These are phyloP conservation scores for Primulina eburnea DNA, from an alignment of 257 asterid genomes.

Conservation along the genomic window DNA sequence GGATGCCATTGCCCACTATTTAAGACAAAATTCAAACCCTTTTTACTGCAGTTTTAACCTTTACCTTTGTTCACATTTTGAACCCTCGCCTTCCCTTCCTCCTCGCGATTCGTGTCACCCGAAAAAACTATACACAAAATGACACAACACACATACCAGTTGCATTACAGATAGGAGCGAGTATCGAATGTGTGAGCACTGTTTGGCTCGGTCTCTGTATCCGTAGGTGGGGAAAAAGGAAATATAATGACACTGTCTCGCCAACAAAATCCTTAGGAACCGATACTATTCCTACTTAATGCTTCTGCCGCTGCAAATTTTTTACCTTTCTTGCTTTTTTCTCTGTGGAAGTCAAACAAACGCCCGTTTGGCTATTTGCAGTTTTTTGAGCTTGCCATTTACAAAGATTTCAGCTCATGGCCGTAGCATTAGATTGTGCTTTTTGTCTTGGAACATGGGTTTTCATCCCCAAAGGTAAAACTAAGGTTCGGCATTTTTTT, in stretches of 20 bases:
- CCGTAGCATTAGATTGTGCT: conserved; percentile 27
- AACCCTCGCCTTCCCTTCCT: conserved; percentile 22
- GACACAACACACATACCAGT: conserved; percentile 23
- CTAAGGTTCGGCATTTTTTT: not conserved
- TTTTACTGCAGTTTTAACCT: conserved; percentile 27
- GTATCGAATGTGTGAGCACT: conserved; percentile 16
- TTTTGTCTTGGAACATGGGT: conserved; percentile 30
- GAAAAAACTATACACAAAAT: conserved; percentile 29
- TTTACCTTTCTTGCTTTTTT: conserved; percentile 17
- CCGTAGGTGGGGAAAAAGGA: conserved; percentile 21
- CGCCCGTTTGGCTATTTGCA: conserved; percentile 24
- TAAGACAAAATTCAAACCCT: conserved; percentile 23
- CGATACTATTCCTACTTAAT: conserved; percentile 8
- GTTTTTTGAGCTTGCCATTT: conserved; percentile 6
- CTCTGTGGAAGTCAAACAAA: conserved; percentile 16
- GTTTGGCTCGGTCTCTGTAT: conserved; percentile 22
- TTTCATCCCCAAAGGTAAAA: conserved; percentile 32
- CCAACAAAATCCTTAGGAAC: conserved; percentile 35
- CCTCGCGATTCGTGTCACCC: conserved; percentile 39
- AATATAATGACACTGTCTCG: conserved; percentile 22
- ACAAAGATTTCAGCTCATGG: conserved; percentile 19
- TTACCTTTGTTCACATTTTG: conserved; percentile 31
- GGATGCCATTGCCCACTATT: conserved; percentile 1
- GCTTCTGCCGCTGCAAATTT: not conserved
- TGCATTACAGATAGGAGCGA: conserved; percentile 30